phyloP scores from a whole-genome alignment of 495 filamentous ascomycete genomes.

The Trichoderma parareesei region DNA sequence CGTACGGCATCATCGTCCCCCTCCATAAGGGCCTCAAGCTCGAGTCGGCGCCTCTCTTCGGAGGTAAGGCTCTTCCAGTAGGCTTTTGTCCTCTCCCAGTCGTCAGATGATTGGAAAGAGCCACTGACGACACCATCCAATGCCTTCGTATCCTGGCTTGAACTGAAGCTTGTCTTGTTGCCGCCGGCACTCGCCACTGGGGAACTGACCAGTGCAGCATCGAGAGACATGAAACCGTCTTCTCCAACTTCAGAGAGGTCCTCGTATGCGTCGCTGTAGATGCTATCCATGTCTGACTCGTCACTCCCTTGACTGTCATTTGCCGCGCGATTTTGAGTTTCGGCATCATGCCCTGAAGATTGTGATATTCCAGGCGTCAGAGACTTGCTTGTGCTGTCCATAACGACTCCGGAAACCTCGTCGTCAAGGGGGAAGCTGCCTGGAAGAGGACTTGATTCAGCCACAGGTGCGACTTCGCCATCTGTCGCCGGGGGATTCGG shows the following conservation, averaged over 20 bases:
- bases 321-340: not conserved
- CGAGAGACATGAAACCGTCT: constrained; percentile 72
- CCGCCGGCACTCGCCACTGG: not conserved
- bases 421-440: constrained; percentile 37
- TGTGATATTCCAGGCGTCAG: not conserved
- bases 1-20: constrained; percentile 37
- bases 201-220: constrained; percentile 55
- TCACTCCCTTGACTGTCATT: constrained; percentile 10
- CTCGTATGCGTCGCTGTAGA: constrained; percentile 86
- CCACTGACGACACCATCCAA: constrained; percentile 17
- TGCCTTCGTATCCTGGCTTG: constrained; percentile 9
- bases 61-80: constrained; percentile 57
- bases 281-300: constrained; percentile 39
- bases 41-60: constrained; percentile 48
- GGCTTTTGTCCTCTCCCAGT: constrained; percentile 54
- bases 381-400: not conserved
- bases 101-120: constrained; percentile 21
- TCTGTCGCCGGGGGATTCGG: not conserved
- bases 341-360: not conserved
- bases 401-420: not conserved
- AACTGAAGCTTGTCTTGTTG: not conserved
- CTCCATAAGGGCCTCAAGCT: constrained; percentile 43
- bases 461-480: not conserved
- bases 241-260: constrained; percentile 60
- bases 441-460: constrained; percentile 19